These are phyloP conservation scores for Diphasiastrum complanatum DNA, from an alignment of 83 land plant genomes.

Conservation along the genomic window DNA sequence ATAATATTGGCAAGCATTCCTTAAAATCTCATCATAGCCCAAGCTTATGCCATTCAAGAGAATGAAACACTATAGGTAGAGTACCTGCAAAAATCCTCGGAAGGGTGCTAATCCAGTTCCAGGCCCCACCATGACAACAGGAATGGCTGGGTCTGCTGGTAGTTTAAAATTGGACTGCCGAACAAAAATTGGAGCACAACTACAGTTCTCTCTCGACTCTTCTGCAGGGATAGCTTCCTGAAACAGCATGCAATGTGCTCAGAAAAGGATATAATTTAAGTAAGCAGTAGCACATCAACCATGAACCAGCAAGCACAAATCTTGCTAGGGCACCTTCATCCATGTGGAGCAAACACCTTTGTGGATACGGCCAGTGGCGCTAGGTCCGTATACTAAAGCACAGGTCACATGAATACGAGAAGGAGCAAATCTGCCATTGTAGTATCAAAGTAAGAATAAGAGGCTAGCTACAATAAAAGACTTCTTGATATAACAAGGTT, in stretches of 20 bases:
- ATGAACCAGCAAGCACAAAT: background rate
- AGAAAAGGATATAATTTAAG: background rate
- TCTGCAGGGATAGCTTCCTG: conserved; percentile 15
- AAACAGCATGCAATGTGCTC: background rate
- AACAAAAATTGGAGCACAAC: conserved; percentile 17
- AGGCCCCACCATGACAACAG: conserved; percentile 75
- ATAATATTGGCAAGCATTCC: background rate
- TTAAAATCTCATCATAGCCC: conserved; percentile 75
- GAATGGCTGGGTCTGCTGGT: conserved; percentile 56
- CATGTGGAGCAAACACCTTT: conserved; percentile 94
- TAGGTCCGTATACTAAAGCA: conserved; percentile 77
- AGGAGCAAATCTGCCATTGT: conserved; percentile 71
- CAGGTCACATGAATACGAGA: conserved; percentile 91
- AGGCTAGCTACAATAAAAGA: background rate
- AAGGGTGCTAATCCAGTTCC: conserved; percentile 22
- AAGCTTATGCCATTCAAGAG: conserved; percentile 60
- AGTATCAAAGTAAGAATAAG: too few species aligned
- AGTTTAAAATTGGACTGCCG: conserved; percentile 34
- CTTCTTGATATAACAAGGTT: background rate
- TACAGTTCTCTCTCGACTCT: conserved; percentile 9
- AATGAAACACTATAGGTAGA: background rate
- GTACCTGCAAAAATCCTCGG: conserved; percentile 21
- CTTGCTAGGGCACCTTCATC: conserved; percentile 88
- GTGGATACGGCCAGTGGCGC: conserved; percentile 85
- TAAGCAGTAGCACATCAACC: background rate